Conservation (phyloP, 2,329 filamentous ascomycete genomes). For the Aphanoascus verrucosus region DNA sequence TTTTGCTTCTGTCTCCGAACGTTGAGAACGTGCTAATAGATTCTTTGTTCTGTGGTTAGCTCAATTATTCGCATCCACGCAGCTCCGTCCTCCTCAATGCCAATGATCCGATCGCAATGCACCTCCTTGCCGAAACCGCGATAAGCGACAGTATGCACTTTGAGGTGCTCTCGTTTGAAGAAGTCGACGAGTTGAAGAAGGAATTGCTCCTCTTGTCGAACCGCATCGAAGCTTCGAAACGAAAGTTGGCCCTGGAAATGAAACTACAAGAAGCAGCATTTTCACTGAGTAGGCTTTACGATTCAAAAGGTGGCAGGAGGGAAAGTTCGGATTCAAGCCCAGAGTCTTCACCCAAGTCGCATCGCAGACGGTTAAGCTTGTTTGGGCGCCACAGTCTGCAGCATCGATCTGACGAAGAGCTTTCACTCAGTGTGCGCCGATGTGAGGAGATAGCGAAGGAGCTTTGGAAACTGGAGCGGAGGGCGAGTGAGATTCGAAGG, state of each 20-base stretch:
- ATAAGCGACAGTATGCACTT: slow-evolving; percentile 77
- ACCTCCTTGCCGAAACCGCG: slow-evolving; percentile 86
- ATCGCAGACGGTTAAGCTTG: slow-evolving; percentile 43
- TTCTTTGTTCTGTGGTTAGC: slow-evolving; percentile 42
- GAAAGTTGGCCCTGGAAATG: slow-evolving; percentile 77
- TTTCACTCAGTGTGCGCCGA: slow-evolving; percentile 61
- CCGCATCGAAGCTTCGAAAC: slow-evolving; percentile 69
- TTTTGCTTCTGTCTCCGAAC: not conserved
- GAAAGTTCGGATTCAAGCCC: slow-evolving; percentile 18
- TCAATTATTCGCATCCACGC: slow-evolving; percentile 35
- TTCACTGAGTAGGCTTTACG: slow-evolving; percentile 73
- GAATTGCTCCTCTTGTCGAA: slow-evolving; percentile 61
- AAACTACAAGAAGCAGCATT: slow-evolving; percentile 91
- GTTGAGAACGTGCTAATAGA: not conserved
- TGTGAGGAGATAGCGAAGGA: slow-evolving; percentile 78
- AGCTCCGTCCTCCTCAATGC: slow-evolving; percentile 32
- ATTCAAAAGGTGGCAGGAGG: slow-evolving; percentile 47
- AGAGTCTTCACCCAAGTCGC: slow-evolving; percentile 39
- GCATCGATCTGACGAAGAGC: slow-evolving; percentile 51
- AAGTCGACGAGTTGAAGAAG: slow-evolving; percentile 85
- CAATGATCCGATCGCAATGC: slow-evolving; percentile 62
- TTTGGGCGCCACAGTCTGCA: slow-evolving; percentile 36
- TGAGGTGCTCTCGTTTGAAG: slow-evolving; percentile 78
- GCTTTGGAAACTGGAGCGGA: slow-evolving; percentile 67
- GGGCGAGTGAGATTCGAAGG: slow-evolving; percentile 62